Conservation (phyloP, 768 basidiomycete genomes). For the Boletus sp. region DNA sequence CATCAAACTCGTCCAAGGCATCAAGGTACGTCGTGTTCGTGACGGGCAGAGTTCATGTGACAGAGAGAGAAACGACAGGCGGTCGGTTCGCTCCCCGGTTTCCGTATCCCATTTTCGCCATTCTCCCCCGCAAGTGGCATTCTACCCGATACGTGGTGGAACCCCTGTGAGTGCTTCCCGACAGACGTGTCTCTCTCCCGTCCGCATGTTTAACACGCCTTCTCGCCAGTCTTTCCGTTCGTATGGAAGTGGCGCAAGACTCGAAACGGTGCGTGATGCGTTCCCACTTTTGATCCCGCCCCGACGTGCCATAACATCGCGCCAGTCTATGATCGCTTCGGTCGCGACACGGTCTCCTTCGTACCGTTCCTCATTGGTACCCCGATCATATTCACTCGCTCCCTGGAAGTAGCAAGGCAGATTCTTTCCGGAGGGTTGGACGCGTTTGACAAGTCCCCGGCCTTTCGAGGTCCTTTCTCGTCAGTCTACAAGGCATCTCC, state of each 20-base stretch:
- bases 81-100: constrained; percentile 15
- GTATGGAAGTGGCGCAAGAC: constrained; percentile 19
- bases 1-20: constrained; percentile 12
- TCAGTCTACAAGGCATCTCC: not conserved
- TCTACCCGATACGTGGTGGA: constrained; percentile 15
- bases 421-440: constrained; percentile 7
- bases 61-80: not conserved
- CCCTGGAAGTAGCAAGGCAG: constrained; percentile 12
- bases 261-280: constrained; percentile 9
- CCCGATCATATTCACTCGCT: constrained; percentile 16
- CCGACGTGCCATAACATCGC: too few relatives aligned
- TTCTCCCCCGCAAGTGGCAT: not conserved
- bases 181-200: not conserved
- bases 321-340: constrained; percentile 11
- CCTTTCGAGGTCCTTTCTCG: not conserved
- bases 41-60: not conserved
- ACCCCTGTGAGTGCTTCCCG: constrained; percentile 10
- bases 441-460: not conserved
- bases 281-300: not conserved
- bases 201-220: not conserved
- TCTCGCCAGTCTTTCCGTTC: constrained; percentile 6
- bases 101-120: constrained; percentile 15
- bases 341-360: constrained; percentile 16
- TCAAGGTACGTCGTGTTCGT: constrained; percentile 6
- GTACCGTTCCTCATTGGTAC: constrained; percentile 10